Percentiles rank a stretch among this genome's conserved stretches.
phyloP scores from a whole-genome alignment of 2,329 filamentous ascomycete genomes.

The Nemania serpens region DNA sequence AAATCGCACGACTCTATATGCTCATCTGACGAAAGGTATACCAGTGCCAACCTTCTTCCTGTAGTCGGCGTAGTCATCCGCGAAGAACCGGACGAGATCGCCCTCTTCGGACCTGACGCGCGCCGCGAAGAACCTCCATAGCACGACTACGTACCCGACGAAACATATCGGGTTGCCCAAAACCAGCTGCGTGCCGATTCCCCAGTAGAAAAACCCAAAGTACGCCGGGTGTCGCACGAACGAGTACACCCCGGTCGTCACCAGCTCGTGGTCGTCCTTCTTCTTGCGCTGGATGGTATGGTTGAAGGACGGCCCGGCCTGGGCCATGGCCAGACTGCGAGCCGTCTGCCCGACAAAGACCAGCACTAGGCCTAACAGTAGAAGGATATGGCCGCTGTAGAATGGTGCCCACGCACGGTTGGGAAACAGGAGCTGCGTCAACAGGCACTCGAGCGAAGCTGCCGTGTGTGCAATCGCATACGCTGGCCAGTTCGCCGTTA shows the following conservation, averaged over 20 bases:
- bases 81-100: constrained; percentile 80
- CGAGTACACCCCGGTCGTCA: constrained; percentile 80
- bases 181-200: constrained; percentile 88
- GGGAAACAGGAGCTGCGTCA: constrained; percentile 63
- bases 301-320: constrained; percentile 91
- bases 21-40: constrained; percentile 73
- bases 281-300: constrained; percentile 78
- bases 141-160: constrained; percentile 69
- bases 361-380: constrained; percentile 64
- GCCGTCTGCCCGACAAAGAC: constrained; percentile 74
- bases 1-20: not conserved
- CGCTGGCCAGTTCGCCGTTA: constrained; percentile 80
- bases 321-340: constrained; percentile 82
- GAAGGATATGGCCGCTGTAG: constrained; percentile 47
- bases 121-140: constrained; percentile 83
- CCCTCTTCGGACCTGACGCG: constrained; percentile 80
- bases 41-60: constrained; percentile 71
- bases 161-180: constrained; percentile 85
- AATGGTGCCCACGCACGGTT: constrained; percentile 52
- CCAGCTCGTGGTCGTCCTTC: constrained; percentile 72
- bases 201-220: constrained; percentile 99
- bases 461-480: constrained; percentile 83
- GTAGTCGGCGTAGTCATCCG: constrained; percentile 78
- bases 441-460: constrained; percentile 73
- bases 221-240: constrained; percentile 85